Percentiles rank a stretch among this genome's conserved stretches.
phyloP scores from a whole-genome alignment of 2,329 filamentous ascomycete species.

The Daldinia sp. region DNA sequence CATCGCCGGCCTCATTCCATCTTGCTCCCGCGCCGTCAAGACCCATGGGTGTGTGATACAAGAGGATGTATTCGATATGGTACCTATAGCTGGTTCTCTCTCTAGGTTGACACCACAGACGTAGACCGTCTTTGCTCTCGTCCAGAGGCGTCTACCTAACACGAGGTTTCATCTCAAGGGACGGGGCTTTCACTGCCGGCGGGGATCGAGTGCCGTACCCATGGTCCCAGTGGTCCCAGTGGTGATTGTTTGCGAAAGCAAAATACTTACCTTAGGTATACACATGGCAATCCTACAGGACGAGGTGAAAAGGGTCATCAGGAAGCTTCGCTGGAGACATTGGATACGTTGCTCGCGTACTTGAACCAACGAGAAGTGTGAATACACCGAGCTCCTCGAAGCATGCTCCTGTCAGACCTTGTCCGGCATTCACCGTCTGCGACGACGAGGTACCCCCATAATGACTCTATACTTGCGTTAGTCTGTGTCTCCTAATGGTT shows the following conservation, averaged over 20 bases:
- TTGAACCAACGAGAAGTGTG: not conserved
- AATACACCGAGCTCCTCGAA: not conserved
- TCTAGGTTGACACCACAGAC: slow-evolving; percentile 3
- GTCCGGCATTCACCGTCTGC: slow-evolving; percentile 6
- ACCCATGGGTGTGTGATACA: too few relatives aligned
- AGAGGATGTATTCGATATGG: slow-evolving; percentile 8
- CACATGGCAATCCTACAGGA: not conserved
- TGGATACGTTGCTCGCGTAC: not conserved
- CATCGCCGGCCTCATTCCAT: not conserved
- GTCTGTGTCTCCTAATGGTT: slow-evolving; percentile 11
- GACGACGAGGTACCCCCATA: not conserved
- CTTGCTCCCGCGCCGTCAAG: not conserved
- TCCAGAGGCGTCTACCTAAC: slow-evolving; percentile 12
- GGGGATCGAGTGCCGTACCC: slow-evolving; percentile 16
- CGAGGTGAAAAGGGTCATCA: not conserved
- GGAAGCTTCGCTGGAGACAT: not conserved
- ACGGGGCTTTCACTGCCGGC: slow-evolving; percentile 7
- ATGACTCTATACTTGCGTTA: not conserved
- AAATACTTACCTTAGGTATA: too few relatives aligned
- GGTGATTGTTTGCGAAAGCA: not conserved
- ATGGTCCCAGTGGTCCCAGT: slow-evolving; percentile 18
- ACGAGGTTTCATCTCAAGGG: slow-evolving; percentile 17
- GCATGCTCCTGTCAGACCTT: slow-evolving; percentile 6
- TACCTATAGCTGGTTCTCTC: not conserved
- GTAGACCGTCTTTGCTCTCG: not conserved